A percentile compares a stretch with the other conserved stretches of the same genome.
Evolutionary conservation across 2,329 filamentous ascomycete genomes (phyloP).

Genomic region (Colletotrichum graminicola): DNA sequence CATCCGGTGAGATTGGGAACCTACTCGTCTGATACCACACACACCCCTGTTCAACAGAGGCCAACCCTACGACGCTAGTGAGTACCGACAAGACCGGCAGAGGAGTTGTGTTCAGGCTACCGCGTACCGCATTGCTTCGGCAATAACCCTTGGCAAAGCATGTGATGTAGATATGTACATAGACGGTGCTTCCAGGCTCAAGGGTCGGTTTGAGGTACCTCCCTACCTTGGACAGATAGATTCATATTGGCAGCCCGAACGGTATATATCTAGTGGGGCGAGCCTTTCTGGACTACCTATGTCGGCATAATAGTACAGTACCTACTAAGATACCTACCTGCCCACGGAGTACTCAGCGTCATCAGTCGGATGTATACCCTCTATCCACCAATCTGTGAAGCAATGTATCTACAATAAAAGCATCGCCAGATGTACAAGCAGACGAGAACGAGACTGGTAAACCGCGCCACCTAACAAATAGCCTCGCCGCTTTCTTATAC

Average conservation of each 20-base stretch:
- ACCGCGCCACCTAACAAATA: not conserved
- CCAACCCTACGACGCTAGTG: not conserved
- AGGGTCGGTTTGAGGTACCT: too few species aligned
- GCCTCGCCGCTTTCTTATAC: not conserved
- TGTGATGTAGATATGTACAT: too few species aligned
- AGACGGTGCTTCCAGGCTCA: too few species aligned
- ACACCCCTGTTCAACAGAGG: not conserved
- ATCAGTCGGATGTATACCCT: slow-evolving; percentile 3
- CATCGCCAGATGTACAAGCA: not conserved
- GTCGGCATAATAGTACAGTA: too few species aligned
- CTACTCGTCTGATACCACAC: not conserved
- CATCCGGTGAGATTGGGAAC: slow-evolving; percentile 25
- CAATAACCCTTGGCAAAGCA: too few species aligned
- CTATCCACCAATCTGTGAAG: not conserved
- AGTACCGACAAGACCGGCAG: slow-evolving; percentile 24
- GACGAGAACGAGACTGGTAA: not conserved
- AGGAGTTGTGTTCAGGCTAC: slow-evolving; percentile 18
- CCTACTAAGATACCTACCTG: too few species aligned
- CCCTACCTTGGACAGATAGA: too few species aligned
- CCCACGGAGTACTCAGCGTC: too few species aligned
- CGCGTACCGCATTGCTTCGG: slow-evolving; percentile 13
- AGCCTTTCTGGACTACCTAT: not conserved
- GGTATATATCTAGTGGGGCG: slow-evolving; percentile 6
- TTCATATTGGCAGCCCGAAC: slow-evolving; percentile 4
- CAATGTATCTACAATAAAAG: not conserved